Percentiles rank a stretch among this genome's conserved stretches.
phyloP scores from a whole-genome alignment of 495 filamentous ascomycete species.

The Penicillium cosmopolitanum region DNA sequence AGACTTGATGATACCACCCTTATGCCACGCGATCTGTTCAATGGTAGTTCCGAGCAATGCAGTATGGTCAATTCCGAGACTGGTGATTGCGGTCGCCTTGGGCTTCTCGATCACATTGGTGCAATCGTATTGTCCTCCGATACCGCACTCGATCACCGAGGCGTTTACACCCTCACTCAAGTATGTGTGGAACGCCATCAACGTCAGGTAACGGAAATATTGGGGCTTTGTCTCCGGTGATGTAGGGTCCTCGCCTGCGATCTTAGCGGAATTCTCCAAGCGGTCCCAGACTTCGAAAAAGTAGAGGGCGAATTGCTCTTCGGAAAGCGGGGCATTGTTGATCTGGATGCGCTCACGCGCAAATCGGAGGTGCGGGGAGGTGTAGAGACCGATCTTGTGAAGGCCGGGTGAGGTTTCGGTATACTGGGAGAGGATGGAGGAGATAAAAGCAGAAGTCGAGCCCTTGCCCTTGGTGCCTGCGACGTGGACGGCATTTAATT shows the following conservation, averaged over 20 bases:
- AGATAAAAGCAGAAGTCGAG: slow-evolving; percentile 53
- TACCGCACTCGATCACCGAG: slow-evolving; percentile 89
- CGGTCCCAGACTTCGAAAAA: slow-evolving; percentile 92
- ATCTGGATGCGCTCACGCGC: slow-evolving; percentile 90
- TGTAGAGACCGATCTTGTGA: slow-evolving; percentile 78
- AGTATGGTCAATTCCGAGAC: slow-evolving; percentile 88
- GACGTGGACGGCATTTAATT: slow-evolving; percentile 78
- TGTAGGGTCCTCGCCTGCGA: slow-evolving; percentile 50
- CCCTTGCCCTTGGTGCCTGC: slow-evolving; percentile 96
- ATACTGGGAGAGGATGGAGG: slow-evolving; percentile 64
- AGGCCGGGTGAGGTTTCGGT: slow-evolving; percentile 39
- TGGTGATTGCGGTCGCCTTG: slow-evolving; percentile 74
- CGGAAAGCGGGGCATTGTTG: slow-evolving; percentile 72
- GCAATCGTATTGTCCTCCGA: slow-evolving; percentile 91
- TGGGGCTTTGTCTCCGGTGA: slow-evolving; percentile 66
- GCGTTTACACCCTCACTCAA: slow-evolving; percentile 77
- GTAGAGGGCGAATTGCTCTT: slow-evolving; percentile 75
- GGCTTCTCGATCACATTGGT: slow-evolving; percentile 87
- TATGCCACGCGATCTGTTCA: slow-evolving; percentile 96
- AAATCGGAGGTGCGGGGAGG: slow-evolving; percentile 84
- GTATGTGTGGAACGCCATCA: slow-evolving; percentile 90
- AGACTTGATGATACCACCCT: slow-evolving; percentile 86
- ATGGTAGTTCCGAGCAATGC: slow-evolving; percentile 79
- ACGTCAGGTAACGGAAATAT: slow-evolving; percentile 88
- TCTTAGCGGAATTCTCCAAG: slow-evolving; percentile 57